Percentiles rank a stretch among this genome's conserved stretches.
These are phyloP conservation scores for Geotrichum bryndzae DNA, from an alignment of 1,139 yeast genomes.

Conservation along the genomic window DNA sequence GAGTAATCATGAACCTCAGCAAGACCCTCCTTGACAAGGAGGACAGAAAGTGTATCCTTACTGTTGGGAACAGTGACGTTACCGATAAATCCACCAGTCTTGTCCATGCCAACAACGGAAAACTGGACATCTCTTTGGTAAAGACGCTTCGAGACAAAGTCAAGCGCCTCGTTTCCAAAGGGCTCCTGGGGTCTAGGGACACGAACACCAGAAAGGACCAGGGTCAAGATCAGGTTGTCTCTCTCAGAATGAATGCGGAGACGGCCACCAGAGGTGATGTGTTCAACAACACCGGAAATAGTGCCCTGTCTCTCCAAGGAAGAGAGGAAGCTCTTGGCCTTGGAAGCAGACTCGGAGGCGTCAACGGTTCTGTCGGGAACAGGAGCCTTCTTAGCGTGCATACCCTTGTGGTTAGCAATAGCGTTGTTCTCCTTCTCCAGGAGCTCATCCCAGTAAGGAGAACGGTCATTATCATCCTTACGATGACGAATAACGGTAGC, in stretches of 20 bases:
- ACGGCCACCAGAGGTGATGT: conserved; percentile 60
- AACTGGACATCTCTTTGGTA: conserved; percentile 71
- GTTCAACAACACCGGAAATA: conserved; percentile 66
- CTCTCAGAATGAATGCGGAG: conserved; percentile 62
- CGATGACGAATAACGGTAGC: conserved; percentile 77
- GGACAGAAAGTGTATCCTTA: conserved; percentile 51
- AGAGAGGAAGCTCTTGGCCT: conserved; percentile 69
- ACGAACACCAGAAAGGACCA: conserved; percentile 68
- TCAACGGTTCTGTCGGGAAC: conserved; percentile 63
- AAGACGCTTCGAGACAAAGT: conserved; percentile 48
- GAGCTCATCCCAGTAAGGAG: conserved; percentile 71
- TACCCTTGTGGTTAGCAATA: conserved; percentile 52
- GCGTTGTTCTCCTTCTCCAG: conserved; percentile 66
- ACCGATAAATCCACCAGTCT: conserved; percentile 77
- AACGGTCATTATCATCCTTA: conserved; percentile 61
- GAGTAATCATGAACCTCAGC: conserved; percentile 64
- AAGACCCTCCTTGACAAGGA: conserved; percentile 59
- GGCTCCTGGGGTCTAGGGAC: conserved; percentile 44
- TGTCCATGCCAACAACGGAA: conserved; percentile 65
- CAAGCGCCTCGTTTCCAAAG: conserved; percentile 49
- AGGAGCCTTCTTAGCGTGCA: conserved; percentile 54
- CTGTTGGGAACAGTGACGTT: conserved; percentile 52
- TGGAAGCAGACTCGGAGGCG: conserved; percentile 66
- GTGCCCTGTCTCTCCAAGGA: conserved; percentile 63
- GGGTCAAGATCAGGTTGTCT: conserved; percentile 62